Conservation (phyloP, 73 alveolate species). For the Blepharisma japonicum region DNA sequence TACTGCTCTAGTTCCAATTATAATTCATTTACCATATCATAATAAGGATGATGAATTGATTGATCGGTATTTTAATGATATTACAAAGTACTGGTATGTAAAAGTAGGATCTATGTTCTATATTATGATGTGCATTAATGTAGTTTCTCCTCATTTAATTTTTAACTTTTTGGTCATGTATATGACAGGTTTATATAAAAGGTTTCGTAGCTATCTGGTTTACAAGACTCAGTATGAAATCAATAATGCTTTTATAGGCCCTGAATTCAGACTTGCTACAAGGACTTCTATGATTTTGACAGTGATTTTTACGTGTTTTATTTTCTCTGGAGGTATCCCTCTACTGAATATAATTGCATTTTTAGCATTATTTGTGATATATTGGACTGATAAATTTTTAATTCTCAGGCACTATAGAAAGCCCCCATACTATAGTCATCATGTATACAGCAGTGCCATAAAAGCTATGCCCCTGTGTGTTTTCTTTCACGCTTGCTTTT, state of each 20-base stretch:
- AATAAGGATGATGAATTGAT: not conserved
- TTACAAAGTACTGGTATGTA: slow-evolving; percentile 3
- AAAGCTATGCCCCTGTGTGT: slow-evolving; percentile 31
- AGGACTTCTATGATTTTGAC: slow-evolving; percentile 50
- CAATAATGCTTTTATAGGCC: slow-evolving; percentile 51
- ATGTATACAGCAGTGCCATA: slow-evolving; percentile 24
- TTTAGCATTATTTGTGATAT: slow-evolving; percentile 34
- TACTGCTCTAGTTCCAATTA: slow-evolving; percentile 21
- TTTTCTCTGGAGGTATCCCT: slow-evolving; percentile 65
- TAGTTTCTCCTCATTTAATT: not conserved
- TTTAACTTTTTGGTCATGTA: not conserved
- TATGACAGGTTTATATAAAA: slow-evolving; percentile 5
- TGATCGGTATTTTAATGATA: slow-evolving; percentile 1
- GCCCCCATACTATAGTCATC: slow-evolving; percentile 46
- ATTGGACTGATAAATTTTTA: slow-evolving; percentile 63
- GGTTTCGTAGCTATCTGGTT: slow-evolving; percentile 39
- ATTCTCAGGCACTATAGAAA: slow-evolving; percentile 36
- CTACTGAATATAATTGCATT: slow-evolving; percentile 38
- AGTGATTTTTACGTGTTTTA: slow-evolving; percentile 35
- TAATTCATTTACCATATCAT: not conserved
- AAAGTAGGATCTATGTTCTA: slow-evolving; percentile 8
- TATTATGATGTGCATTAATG: not conserved
- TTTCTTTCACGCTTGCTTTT: slow-evolving; percentile 46
- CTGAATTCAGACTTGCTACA: slow-evolving; percentile 55
- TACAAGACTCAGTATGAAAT: slow-evolving; percentile 47